Conservation (phyloP, 805 yeast genomes). For the Candida ponderosae region DNA sequence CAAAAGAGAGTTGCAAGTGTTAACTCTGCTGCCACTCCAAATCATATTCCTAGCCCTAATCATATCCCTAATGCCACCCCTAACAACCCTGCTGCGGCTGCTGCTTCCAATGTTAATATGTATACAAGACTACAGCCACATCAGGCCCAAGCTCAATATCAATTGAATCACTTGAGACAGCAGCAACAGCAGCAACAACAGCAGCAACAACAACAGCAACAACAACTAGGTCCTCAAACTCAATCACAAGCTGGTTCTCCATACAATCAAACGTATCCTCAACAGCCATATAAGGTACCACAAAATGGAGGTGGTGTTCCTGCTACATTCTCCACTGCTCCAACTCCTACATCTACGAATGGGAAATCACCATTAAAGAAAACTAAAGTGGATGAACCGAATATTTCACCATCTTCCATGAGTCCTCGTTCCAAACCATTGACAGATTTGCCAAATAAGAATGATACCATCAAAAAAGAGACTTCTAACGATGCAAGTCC, state of each 20-base stretch:
- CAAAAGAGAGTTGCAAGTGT: slow-evolving; percentile 9
- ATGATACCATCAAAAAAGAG: too few species aligned
- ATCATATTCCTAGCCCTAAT: slow-evolving; percentile 3
- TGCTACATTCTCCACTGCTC: background rate
- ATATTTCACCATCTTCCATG: slow-evolving; percentile 7
- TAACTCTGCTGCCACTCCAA: slow-evolving; percentile 9
- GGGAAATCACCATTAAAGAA: slow-evolving; percentile 13
- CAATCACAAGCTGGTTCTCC: background rate
- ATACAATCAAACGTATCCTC: too few species aligned
- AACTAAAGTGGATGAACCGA: slow-evolving; percentile 11
- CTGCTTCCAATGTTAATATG: background rate
- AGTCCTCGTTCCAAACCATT: slow-evolving; percentile 1
- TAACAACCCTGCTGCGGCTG: slow-evolving; percentile 4
- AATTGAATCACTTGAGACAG: slow-evolving; percentile 42
- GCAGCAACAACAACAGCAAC: slow-evolving; percentile 8
- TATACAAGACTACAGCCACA: slow-evolving; percentile 22
- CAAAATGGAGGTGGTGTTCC: background rate
- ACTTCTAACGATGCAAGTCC: slow-evolving; percentile 20
- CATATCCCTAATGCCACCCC: slow-evolving; percentile 4
- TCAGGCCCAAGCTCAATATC: slow-evolving; percentile 32
- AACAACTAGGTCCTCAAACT: background rate
- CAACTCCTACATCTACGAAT: background rate
- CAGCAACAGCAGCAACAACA: slow-evolving; percentile 25
- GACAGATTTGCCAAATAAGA: too few species aligned
- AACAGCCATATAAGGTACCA: slow-evolving; percentile 10